A percentile compares a stretch with the other conserved stretches of the same genome.
Evolutionary conservation across 106 monocot species (phyloP).

Genomic region (Dioscorea alata): DNA sequence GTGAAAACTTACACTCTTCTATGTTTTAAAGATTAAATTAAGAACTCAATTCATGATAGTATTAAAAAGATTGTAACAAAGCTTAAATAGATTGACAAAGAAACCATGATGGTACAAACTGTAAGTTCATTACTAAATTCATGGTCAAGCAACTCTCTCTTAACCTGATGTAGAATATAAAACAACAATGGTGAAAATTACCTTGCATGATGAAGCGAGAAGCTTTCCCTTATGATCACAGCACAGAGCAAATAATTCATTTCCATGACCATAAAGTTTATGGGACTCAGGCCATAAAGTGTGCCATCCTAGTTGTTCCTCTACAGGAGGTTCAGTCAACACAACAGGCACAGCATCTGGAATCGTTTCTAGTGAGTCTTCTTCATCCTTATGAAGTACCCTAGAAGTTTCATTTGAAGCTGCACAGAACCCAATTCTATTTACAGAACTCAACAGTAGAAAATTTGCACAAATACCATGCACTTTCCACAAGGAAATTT

Average conservation of each 20-base stretch:
- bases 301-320: constrained; percentile 86
- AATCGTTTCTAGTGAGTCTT: constrained; percentile 77
- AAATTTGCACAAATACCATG: background rate
- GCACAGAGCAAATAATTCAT: constrained; percentile 82
- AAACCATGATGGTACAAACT: too few species aligned
- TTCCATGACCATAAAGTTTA: constrained; percentile 99
- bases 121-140: too few species aligned
- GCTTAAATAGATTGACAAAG: too few species aligned
- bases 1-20: too few species aligned
- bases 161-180: too few species aligned
- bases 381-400: constrained; percentile 15
- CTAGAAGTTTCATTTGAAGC: constrained; percentile 27
- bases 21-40: too few species aligned
- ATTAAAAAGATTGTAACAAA: too few species aligned
- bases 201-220: constrained; percentile 98
- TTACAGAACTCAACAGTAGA: constrained; percentile 1
- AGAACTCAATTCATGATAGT: too few species aligned
- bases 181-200: constrained; percentile 3
- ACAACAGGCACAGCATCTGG: constrained; percentile 83
- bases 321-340: constrained; percentile 79
- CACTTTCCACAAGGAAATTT: background rate
- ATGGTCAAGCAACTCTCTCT: too few species aligned
- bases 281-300: constrained; percentile 99
- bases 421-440: constrained; percentile 20
- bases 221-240: constrained; percentile 77